These are phyloP conservation scores for Globisporangium nunn DNA, from an alignment of 352 stramenopile genomes.

Conservation along the genomic window DNA sequence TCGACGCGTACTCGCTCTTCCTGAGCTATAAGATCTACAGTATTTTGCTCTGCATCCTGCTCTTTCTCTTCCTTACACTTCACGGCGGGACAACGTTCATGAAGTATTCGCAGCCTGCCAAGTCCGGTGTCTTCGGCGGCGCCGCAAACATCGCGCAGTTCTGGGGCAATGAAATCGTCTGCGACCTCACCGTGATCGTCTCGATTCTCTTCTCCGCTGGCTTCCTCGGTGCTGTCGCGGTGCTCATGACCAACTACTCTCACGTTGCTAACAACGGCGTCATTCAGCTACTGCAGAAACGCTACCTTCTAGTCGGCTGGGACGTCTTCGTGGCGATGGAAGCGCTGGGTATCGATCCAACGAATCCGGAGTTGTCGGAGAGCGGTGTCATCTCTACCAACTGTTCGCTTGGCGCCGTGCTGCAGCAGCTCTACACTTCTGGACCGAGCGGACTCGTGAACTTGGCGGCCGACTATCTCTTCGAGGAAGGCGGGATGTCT, in stretches of 20 bases:
- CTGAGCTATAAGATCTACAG: no score
- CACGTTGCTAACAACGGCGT: slow-evolving; percentile 36
- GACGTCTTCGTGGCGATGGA: slow-evolving; percentile 14
- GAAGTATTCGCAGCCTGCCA: no score
- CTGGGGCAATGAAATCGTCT: slow-evolving; percentile 52
- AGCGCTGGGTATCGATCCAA: slow-evolving; percentile 40
- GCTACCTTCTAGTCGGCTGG: slow-evolving; percentile 2
- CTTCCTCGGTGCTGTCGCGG: slow-evolving; percentile 12
- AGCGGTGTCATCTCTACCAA: slow-evolving; percentile 13
- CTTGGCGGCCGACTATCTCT: slow-evolving; percentile 30
- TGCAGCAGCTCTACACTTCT: slow-evolving; percentile 44
- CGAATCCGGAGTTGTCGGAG: slow-evolving; percentile 15
- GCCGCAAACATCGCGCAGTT: slow-evolving; percentile 15
- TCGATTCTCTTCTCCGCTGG: slow-evolving; percentile 10
- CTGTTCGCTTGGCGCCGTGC: slow-evolving; percentile 30
- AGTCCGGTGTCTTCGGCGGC: no score
- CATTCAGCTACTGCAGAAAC: slow-evolving; percentile 27
- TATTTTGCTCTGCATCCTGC: slow-evolving; percentile 10
- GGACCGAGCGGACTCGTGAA: slow-evolving; percentile 25
- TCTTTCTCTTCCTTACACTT: slow-evolving; percentile 29
- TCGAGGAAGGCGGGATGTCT: slow-evolving; percentile 18
- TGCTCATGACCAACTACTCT: slow-evolving; percentile 32
- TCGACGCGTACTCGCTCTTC: no score
- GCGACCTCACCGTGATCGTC: slow-evolving; percentile 36
- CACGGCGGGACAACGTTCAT: slow-evolving; percentile 13